Evolutionary conservation across 306 rosid genomes (phyloP).

Genomic region (Trifolium subterraneum): DNA sequence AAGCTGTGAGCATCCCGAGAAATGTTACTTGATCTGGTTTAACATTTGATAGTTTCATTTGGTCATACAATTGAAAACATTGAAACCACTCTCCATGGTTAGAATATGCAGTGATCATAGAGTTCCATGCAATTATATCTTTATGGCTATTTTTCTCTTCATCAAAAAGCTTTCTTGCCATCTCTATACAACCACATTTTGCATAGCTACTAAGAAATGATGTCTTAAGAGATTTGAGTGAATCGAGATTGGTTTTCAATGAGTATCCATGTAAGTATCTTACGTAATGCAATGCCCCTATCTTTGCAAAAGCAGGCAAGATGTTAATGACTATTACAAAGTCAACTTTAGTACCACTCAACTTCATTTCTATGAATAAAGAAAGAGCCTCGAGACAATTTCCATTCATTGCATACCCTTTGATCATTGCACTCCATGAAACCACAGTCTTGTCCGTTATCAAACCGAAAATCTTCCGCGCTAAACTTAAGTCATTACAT

Average conservation of each 20-base stretch:
- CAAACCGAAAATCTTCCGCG: constrained; percentile 50
- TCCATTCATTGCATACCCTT: constrained; percentile 62
- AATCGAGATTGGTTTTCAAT: constrained; percentile 59
- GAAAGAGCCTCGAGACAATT: constrained; percentile 58
- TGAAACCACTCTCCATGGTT: constrained; percentile 70
- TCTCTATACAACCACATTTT: constrained; percentile 78
- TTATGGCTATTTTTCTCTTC: constrained; percentile 58
- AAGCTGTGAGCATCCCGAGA: constrained; percentile 71
- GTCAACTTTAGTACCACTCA: constrained; percentile 56
- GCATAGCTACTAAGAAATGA: constrained; percentile 75
- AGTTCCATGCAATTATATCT: constrained; percentile 78
- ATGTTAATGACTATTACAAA: constrained; percentile 64
- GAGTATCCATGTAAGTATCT: constrained; percentile 71
- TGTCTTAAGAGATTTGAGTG: constrained; percentile 63
- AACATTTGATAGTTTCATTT: constrained; percentile 58
- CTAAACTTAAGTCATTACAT: constrained; percentile 49
- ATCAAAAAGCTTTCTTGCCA: constrained; percentile 67
- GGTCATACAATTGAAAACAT: constrained; percentile 60
- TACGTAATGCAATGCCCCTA: constrained; percentile 74
- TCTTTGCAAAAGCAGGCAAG: constrained; percentile 72
- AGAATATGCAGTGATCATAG: constrained; percentile 71
- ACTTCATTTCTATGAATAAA: constrained; percentile 62
- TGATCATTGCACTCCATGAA: constrained; percentile 83
- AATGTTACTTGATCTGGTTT: constrained; percentile 74
- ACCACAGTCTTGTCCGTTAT: constrained; percentile 57